Percentiles rank a stretch among this genome's conserved stretches.
Conservation (phyloP, 805 yeast species). For the Yarrowia bubula region DNA sequence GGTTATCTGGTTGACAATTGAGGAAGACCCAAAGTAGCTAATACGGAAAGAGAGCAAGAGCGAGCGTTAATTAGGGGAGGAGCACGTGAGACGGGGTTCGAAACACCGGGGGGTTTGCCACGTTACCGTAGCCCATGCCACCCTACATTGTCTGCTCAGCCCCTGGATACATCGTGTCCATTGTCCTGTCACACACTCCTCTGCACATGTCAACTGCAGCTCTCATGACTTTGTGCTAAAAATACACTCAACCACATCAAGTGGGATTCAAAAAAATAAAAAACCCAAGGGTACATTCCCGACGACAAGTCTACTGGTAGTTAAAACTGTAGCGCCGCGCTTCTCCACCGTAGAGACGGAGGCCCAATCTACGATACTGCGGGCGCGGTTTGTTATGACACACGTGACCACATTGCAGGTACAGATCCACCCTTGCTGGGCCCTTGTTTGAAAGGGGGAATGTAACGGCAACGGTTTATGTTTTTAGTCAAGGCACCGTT, state of each 20-base stretch:
- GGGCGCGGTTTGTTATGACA: background rate
- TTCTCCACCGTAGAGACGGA: background rate
- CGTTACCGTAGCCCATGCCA: too few species aligned
- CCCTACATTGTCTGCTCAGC: background rate
- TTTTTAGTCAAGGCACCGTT: background rate
- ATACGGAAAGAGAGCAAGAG: conserved; percentile 18
- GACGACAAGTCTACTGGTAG: background rate
- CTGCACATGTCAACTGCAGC: conserved; percentile 18
- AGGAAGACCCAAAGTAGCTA: conserved; percentile 21
- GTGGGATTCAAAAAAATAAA: background rate
- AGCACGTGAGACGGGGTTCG: background rate
- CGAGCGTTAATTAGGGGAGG: conserved; percentile 5
- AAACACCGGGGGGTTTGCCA: too few species aligned
- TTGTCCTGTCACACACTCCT: conserved; percentile 13
- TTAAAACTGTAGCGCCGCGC: conserved; percentile 18
- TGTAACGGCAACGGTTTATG: background rate
- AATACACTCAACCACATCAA: conserved; percentile 5
- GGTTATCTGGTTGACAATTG: conserved; percentile 18
- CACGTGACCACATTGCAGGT: conserved; percentile 23
- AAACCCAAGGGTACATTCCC: background rate
- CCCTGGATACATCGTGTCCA: conserved; percentile 8
- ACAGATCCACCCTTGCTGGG: conserved; percentile 15
- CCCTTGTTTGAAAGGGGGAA: conserved; percentile 16
- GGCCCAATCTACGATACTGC: too few species aligned
- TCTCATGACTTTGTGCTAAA: conserved; percentile 20